A percentile compares a stretch with the other conserved stretches of the same genome.
Conservation (phyloP, 1,284 basidiomycete species). For the Apiotrichum gracile region DNA sequence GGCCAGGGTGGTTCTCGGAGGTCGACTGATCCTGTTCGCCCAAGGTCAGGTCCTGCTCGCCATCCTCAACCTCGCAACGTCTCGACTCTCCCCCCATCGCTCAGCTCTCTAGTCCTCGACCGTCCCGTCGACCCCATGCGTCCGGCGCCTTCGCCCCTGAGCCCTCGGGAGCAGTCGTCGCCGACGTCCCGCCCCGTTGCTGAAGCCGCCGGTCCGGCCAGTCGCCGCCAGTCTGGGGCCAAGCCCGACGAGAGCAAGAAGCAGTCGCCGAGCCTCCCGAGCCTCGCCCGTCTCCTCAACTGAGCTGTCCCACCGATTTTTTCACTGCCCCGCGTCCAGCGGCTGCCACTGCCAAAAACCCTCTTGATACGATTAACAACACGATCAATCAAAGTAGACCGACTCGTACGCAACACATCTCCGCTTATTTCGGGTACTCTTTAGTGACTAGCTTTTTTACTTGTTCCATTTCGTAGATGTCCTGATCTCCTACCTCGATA, state of each 20-base stretch:
- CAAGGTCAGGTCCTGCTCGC: neutral
- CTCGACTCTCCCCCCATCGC: slow-evolving; percentile 1
- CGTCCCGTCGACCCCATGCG: neutral
- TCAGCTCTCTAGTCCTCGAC: slow-evolving; percentile 3
- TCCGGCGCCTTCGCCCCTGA: neutral
- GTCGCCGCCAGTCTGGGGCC: too few relatives aligned
- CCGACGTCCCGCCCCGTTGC: too few relatives aligned
- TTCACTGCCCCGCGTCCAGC: neutral
- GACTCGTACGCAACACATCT: neutral
- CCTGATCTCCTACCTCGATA: too few relatives aligned
- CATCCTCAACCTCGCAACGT: neutral
- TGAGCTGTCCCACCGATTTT: neutral
- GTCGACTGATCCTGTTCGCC: too few relatives aligned
- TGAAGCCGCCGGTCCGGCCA: too few relatives aligned
- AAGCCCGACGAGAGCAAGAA: too few relatives aligned
- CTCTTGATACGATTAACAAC: too few relatives aligned
- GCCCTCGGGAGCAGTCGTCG: neutral
- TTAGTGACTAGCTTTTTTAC: too few relatives aligned
- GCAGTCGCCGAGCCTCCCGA: neutral
- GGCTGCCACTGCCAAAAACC: neutral
- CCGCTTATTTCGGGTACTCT: too few relatives aligned
- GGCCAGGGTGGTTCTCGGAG: too few relatives aligned
- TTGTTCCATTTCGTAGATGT: too few relatives aligned
- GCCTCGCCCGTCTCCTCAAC: slow-evolving; percentile 1
- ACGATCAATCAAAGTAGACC: neutral